Percentiles rank a stretch among this genome's conserved stretches.
Evolutionary conservation across 805 yeast species (phyloP).

Genomic region (Teunomyces lycoperdinae): DNA sequence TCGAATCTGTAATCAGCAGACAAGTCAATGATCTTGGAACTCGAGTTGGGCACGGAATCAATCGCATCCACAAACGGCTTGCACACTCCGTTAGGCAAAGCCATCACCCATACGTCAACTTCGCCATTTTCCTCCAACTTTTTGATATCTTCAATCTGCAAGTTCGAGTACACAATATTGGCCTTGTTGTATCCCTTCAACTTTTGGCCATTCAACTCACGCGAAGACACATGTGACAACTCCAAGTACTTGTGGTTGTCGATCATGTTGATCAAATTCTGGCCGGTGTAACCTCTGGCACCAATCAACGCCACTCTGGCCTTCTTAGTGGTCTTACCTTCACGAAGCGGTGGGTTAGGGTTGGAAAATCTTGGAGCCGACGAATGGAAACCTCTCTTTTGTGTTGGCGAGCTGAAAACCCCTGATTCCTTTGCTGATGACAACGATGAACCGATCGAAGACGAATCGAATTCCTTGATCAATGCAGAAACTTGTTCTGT

Average conservation of each 20-base stretch:
- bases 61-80: slow-evolving; percentile 82
- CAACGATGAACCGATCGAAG: slow-evolving; percentile 32
- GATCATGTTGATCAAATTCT: slow-evolving; percentile 82
- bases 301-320: slow-evolving; percentile 92
- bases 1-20: slow-evolving; percentile 97
- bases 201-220: slow-evolving; percentile 87
- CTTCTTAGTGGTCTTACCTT: slow-evolving; percentile 58
- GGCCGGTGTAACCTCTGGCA: slow-evolving; percentile 98
- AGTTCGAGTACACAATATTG: slow-evolving; percentile 76
- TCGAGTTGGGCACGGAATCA: slow-evolving; percentile 59
- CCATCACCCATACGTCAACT: slow-evolving; percentile 99
- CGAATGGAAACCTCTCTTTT: slow-evolving; percentile 54
- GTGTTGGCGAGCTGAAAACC: slow-evolving; percentile 46
- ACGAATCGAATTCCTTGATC: slow-evolving; percentile 50
- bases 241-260: slow-evolving; percentile 87
- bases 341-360: slow-evolving; percentile 70
- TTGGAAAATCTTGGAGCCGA: slow-evolving; percentile 17
- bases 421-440: slow-evolving; percentile 43
- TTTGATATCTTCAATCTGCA: slow-evolving; percentile 83
- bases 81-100: slow-evolving; percentile 96
- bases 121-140: slow-evolving; percentile 69
- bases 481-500: slow-evolving; percentile 60
- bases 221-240: slow-evolving; percentile 89
- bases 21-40: slow-evolving; percentile 82
- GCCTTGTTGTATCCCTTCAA: slow-evolving; percentile 84